These are phyloP conservation scores for Cladosporium oxysporum DNA, from an alignment of 2,329 filamentous ascomycete species.

Conservation along the genomic window DNA sequence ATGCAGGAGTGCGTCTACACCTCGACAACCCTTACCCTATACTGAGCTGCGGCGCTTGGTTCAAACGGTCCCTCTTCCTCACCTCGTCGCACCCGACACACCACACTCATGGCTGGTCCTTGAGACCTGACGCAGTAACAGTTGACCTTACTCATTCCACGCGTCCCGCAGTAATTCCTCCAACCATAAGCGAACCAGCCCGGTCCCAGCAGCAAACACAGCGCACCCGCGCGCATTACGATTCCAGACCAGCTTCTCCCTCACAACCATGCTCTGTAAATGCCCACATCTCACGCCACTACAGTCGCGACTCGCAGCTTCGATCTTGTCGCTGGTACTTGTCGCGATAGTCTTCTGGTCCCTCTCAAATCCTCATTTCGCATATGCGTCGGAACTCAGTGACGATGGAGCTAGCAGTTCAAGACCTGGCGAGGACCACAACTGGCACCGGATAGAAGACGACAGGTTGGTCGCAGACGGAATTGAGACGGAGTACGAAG, in stretches of 20 bases:
- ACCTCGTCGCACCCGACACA: background rate
- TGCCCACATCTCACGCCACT: constrained; percentile 62
- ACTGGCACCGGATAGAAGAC: constrained; percentile 49
- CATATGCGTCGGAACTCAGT: constrained; percentile 61
- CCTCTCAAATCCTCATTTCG: constrained; percentile 61
- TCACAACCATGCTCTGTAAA: constrained; percentile 36
- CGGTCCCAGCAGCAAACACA: background rate
- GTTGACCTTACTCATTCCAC: background rate
- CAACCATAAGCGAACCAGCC: background rate
- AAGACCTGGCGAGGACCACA: constrained; percentile 48
- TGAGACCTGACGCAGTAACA: background rate
- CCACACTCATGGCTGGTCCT: constrained; percentile 8
- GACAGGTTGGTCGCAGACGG: constrained; percentile 34
- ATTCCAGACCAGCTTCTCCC: background rate
- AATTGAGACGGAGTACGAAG: constrained; percentile 33
- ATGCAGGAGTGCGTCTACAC: background rate
- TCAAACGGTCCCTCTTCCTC: background rate
- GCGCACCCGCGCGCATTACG: constrained; percentile 23
- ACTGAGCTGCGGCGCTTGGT: background rate
- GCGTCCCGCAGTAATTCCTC: background rate
- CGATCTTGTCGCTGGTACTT: constrained; percentile 61
- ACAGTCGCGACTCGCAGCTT: constrained; percentile 72
- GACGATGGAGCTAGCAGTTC: constrained; percentile 32
- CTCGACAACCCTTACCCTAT: background rate
- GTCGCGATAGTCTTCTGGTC: constrained; percentile 63